Percentiles rank a stretch among this genome's conserved stretches.
These are phyloP conservation scores for Cymbidium sinense DNA, from an alignment of 106 monocot genomes.

Conservation along the genomic window DNA sequence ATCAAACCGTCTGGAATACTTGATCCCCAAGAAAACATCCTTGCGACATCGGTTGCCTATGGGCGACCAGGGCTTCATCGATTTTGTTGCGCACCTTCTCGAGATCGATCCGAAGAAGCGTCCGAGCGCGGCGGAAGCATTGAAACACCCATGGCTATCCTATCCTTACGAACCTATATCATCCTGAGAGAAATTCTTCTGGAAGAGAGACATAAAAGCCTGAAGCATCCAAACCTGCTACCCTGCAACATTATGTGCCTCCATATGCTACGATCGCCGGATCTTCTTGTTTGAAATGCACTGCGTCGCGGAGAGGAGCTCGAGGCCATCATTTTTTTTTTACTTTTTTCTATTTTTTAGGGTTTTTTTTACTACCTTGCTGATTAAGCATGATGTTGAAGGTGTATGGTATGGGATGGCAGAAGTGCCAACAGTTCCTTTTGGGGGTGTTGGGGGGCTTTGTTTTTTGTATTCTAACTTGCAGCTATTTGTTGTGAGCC, in stretches of 20 bases:
- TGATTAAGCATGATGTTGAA: neutral
- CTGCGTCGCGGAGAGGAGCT: neutral
- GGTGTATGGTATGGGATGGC: neutral
- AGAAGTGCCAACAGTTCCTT: neutral
- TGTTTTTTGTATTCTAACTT: neutral
- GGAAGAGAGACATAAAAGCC: neutral
- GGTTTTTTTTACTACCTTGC: neutral
- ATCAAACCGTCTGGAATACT: conserved; percentile 75
- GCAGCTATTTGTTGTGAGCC: neutral
- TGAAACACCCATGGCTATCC: conserved; percentile 91
- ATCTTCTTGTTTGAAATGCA: no score
- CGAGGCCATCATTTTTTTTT: neutral
- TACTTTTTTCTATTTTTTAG: neutral
- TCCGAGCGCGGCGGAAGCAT: conserved; percentile 67
- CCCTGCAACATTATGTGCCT: no score
- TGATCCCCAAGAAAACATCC: conserved; percentile 96
- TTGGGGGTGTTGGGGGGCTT: neutral
- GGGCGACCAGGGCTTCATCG: conserved; percentile 93
- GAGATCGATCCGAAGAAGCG: conserved; percentile 93
- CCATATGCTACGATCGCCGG: no score
- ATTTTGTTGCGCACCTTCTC: conserved; percentile 80
- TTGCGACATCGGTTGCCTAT: conserved; percentile 77
- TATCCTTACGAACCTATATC: conserved; percentile 98
- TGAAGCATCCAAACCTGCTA: neutral
- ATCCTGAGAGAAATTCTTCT: conserved; percentile 33